Evolutionary conservation across 441 rosid genomes (phyloP), one percentile per base, ranked within the genome.

Genomic region (Adansonia madagascariensis): DNA sequence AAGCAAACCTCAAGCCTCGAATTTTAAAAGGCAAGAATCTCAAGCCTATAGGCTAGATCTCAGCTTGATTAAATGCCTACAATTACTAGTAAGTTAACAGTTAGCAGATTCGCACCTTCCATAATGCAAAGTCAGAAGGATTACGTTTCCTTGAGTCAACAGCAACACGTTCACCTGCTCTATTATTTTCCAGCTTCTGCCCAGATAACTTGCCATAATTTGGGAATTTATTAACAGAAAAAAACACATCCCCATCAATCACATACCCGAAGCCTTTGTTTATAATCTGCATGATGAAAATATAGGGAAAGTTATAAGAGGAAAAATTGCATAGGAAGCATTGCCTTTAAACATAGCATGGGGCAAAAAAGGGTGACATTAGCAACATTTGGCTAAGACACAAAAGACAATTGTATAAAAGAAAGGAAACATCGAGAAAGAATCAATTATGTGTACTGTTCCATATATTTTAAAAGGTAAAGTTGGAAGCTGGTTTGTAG

Each of bases 41-140:
- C 4, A 1, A 68, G 57, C 41, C 57, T 68, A 22, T 47, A 46
- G 20, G 20, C 27, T 47, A 47, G 56, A 10, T 27, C 20, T 47
- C 4, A 2, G 4, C 10, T 22, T 5, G 35, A 68, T 68, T 12
- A 22, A 18, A 68, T 8, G 18, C 68, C 73, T 47, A 47, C 22
- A 47, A 4, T 47, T 46, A 68, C 41, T 6, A 47, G 3, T 35
- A 15, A 49, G 46, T 22, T 14, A 15, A 14, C 31, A 27, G 31
- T 27, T 27, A 27, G 63, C 67, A 9, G 43, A 47, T 14, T 68
- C 80, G 31, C 57, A 94, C 99, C 96, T 94, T 96, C 98, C 98
- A 96, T 52, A 96, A 76, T 35, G 98, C 96, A 83, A 96, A 96
- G 82, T 96, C 98, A 62, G 97, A 93, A 79, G 98, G 94, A 87